Evolutionary conservation across 73 alveolate genomes (phyloP).

Genomic region (Tetrahymena thermophila): DNA sequence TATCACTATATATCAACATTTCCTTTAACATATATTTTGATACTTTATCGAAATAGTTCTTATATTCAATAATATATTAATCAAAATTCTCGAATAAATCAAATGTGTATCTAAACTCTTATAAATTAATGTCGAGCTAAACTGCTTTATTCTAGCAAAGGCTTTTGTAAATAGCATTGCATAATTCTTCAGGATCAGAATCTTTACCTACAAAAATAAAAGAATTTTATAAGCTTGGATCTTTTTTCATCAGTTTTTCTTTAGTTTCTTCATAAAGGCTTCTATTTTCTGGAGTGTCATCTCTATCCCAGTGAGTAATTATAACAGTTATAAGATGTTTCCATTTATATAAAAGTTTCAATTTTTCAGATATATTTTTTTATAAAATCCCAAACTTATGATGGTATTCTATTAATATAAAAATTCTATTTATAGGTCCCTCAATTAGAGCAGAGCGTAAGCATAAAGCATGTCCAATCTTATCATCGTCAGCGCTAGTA

Average conservation of each 20-base stretch:
- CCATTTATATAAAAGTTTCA: neutral
- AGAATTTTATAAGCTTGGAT: neutral
- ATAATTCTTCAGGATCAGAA: neutral
- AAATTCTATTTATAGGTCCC: conserved; percentile 1
- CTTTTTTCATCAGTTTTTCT: neutral
- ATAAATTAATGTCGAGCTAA: neutral
- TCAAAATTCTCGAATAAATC: neutral
- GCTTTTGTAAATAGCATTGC: neutral
- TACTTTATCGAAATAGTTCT: neutral
- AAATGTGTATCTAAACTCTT: neutral
- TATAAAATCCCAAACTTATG: neutral
- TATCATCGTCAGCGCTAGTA: neutral
- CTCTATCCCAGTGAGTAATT: conserved; percentile 22
- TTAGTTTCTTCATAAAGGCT: neutral
- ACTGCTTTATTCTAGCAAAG: neutral
- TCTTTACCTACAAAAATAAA: neutral
- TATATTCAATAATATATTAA: neutral
- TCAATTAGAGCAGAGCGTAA: neutral
- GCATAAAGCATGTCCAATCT: conserved; percentile 5
- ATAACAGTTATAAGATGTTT: neutral
- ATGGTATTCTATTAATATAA: neutral
- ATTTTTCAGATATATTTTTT: neutral
- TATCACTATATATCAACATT: neutral
- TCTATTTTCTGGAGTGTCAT: neutral
- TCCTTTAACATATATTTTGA: neutral